phyloP scores from a whole-genome alignment of 768 basidiomycete species.

The Mycena olivaceomarginata region DNA sequence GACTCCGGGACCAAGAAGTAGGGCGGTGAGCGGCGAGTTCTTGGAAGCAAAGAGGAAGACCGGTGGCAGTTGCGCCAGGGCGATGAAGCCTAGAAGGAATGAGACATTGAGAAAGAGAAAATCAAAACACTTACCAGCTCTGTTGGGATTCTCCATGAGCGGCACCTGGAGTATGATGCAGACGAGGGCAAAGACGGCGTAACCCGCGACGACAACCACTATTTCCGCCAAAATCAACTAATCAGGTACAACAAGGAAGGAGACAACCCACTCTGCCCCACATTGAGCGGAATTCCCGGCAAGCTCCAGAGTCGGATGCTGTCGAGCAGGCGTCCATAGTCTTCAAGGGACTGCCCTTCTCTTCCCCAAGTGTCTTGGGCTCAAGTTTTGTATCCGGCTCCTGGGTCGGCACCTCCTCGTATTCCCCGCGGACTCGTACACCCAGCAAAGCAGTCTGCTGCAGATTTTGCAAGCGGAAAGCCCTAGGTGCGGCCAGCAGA shows the following conservation, averaged over 20 bases:
- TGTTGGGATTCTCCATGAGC: conserved; percentile 82
- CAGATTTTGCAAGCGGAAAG: conserved; percentile 11
- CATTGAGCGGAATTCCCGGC: conserved; percentile 25
- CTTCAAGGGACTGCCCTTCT: neutral
- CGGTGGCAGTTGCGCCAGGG: conserved; percentile 67
- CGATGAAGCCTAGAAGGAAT: conserved; percentile 56
- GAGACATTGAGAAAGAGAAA: no score
- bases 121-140: conserved; percentile 65
- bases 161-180: conserved; percentile 79
- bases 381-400: no score
- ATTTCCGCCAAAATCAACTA: no score
- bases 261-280: no score
- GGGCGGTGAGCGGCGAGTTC: conserved; percentile 70
- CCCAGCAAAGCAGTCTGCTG: conserved; percentile 5
- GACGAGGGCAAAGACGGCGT: conserved; percentile 71
- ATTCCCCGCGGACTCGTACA: conserved; percentile 23
- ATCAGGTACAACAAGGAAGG: no score
- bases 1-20: conserved; percentile 74
- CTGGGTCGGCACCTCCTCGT: conserved; percentile 18
- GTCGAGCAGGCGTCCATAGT: neutral
- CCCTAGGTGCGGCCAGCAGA: conserved; percentile 68
- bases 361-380: no score
- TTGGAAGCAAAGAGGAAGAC: conserved; percentile 72
- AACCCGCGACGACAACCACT: conserved; percentile 71
- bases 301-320: conserved; percentile 32